A percentile compares a stretch with the other conserved stretches of the same genome.
Conservation (phyloP, 805 yeast genomes). For the Yarrowia keelungensis region DNA sequence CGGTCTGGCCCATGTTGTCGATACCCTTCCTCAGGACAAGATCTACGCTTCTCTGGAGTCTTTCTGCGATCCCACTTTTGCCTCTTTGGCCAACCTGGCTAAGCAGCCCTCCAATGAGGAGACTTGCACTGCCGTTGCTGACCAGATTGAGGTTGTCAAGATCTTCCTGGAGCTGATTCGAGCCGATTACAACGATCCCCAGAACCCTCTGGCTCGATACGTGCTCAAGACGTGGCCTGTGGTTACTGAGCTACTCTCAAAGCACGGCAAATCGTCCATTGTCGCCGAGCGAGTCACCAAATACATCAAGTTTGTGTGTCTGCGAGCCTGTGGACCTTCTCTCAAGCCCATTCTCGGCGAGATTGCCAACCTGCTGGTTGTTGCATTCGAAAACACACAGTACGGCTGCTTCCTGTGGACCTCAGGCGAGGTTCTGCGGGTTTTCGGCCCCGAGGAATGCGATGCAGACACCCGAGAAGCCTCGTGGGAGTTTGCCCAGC, state of each 20-base stretch:
- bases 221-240: conserved; percentile 68
- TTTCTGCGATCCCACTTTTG: conserved; percentile 72
- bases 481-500: conserved; percentile 75
- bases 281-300: conserved; percentile 80
- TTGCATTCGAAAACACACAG: conserved; percentile 71
- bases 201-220: conserved; percentile 61
- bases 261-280: conserved; percentile 63
- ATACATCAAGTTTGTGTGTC: conserved; percentile 62
- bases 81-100: conserved; percentile 45
- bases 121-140: conserved; percentile 62
- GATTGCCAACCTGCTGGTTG: conserved; percentile 69
- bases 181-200: conserved; percentile 50
- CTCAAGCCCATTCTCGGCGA: conserved; percentile 65
- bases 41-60: conserved; percentile 62
- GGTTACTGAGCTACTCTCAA: conserved; percentile 56
- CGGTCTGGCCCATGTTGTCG: conserved; percentile 85
- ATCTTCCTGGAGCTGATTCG: conserved; percentile 64
- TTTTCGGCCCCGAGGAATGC: conserved; percentile 60
- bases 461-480: conserved; percentile 60
- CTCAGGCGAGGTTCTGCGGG: conserved; percentile 75
- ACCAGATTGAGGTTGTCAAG: conserved; percentile 72
- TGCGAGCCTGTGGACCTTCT: conserved; percentile 67
- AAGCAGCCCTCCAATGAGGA: conserved; percentile 50
- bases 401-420: conserved; percentile 91
- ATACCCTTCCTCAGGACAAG: conserved; percentile 59